phyloP scores from a whole-genome alignment of 2,329 filamentous ascomycete genomes.

The Hawksworthiomyces lignivorus region DNA sequence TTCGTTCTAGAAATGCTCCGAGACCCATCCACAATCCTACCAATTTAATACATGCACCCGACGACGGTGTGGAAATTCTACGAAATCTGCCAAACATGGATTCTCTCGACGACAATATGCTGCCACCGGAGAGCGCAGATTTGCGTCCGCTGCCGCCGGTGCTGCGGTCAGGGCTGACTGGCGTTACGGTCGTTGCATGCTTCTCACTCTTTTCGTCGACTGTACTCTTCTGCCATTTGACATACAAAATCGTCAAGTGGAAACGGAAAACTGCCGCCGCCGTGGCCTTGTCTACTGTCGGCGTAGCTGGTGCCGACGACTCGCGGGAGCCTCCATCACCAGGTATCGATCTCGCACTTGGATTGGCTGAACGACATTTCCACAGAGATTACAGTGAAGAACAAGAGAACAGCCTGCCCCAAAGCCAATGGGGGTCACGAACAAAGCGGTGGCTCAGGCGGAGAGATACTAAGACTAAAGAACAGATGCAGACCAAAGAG shows the following conservation, averaged over 20 bases:
- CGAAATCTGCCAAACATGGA: neutral
- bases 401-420: neutral
- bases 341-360: conserved; percentile 20
- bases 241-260: conserved; percentile 22
- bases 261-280: conserved; percentile 8
- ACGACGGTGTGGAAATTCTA: too few species aligned
- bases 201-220: conserved; percentile 19
- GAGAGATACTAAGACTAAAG: too few species aligned
- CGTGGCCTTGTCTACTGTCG: neutral
- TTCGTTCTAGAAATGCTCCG: too few species aligned
- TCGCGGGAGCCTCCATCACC: neutral
- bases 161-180: conserved; percentile 18
- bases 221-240: conserved; percentile 20
- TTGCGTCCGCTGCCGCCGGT: conserved; percentile 16
- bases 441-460: neutral
- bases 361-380: conserved; percentile 21
- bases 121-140: conserved; percentile 13
- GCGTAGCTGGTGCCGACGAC: neutral
- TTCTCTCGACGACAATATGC: neutral
- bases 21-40: too few species aligned
- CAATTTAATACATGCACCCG: too few species aligned
- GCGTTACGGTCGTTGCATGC: conserved; percentile 17
- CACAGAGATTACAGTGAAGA: too few species aligned
- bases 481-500: neutral
- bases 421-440: neutral